Evolutionary conservation across 441 rosid genomes (phyloP).

Genomic region (Eugenia klotzschiana): DNA sequence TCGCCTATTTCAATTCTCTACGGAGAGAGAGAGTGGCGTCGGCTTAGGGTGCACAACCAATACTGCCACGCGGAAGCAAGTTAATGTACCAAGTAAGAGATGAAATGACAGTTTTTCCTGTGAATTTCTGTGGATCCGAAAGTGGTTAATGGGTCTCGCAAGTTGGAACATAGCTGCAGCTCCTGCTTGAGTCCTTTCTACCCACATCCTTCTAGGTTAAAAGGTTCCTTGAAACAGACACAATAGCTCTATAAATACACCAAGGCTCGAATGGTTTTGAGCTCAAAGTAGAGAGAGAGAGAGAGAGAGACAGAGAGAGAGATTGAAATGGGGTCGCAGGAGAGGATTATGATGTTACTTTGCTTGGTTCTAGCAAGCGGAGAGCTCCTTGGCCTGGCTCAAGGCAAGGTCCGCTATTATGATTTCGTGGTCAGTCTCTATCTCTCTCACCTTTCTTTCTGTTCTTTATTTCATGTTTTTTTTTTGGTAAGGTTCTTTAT

Average conservation of each 20-base stretch:
- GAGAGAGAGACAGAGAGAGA: not conserved
- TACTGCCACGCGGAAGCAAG: not conserved
- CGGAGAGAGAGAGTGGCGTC: too few relatives aligned
- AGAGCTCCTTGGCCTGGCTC: not conserved
- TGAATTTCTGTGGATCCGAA: not conserved
- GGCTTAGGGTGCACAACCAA: not conserved
- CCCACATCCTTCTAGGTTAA: not conserved
- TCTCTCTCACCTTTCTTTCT: not conserved
- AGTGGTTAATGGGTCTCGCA: not conserved
- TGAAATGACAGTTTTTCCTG: not conserved
- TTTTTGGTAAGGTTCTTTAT: too few relatives aligned
- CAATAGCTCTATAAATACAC: not conserved
- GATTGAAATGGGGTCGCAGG: not conserved
- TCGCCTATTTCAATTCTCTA: too few relatives aligned
- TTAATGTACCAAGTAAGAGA: not conserved
- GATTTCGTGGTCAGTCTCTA: conserved; percentile 1
- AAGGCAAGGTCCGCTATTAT: not conserved
- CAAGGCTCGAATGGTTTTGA: not conserved
- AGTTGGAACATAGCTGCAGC: not conserved
- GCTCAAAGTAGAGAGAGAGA: not conserved
- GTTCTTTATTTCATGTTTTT: too few relatives aligned
- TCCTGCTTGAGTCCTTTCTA: not conserved
- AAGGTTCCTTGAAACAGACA: not conserved
- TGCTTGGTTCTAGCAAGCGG: not conserved
- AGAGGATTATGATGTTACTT: not conserved